Conservation (phyloP, 2,329 filamentous ascomycete species). For the Tolypocladium endophyticum region DNA sequence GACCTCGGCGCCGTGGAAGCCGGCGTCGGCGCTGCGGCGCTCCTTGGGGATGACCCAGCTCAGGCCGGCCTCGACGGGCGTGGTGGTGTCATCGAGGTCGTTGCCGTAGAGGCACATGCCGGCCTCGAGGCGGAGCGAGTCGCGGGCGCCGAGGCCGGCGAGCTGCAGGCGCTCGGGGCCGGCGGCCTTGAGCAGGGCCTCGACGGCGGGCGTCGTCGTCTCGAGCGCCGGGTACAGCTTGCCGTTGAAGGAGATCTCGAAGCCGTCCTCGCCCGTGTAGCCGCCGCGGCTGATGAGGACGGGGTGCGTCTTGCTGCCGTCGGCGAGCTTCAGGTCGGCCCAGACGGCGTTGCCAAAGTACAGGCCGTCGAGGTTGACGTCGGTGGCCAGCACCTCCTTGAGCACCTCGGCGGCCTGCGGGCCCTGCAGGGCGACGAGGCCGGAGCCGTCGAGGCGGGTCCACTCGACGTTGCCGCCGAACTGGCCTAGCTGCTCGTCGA, state of each 20-base stretch:
- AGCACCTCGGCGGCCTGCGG: constrained; percentile 66
- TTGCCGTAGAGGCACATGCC: constrained; percentile 99
- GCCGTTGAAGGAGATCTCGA: constrained; percentile 74
- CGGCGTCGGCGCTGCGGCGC: constrained; percentile 52
- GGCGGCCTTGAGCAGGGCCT: constrained; percentile 57
- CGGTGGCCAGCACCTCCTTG: constrained; percentile 44
- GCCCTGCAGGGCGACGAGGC: constrained; percentile 82
- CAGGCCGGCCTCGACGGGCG: constrained; percentile 46
- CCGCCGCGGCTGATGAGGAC: constrained; percentile 73
- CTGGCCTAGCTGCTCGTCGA: constrained; percentile 56
- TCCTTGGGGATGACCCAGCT: constrained; percentile 78
- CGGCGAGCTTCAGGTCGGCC: constrained; percentile 52
- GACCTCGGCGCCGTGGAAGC: constrained; percentile 76
- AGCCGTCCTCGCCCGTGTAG: constrained; percentile 97
- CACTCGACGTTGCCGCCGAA: constrained; percentile 49
- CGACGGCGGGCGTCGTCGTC: constrained; percentile 44
- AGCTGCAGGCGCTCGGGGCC: constrained; percentile 56
- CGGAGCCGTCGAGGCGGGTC: constrained; percentile 60
- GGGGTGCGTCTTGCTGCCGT: constrained; percentile 29
- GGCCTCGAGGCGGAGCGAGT: constrained; percentile 86
- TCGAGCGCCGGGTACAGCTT: constrained; percentile 28
- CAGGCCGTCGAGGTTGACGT: constrained; percentile 51
- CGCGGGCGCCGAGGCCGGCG: constrained; percentile 81
- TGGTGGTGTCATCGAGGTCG: constrained; percentile 73
- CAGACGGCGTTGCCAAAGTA: constrained; percentile 72